These are phyloP conservation scores for Actinomortierella ambigua DNA, from an alignment of 371 early-diverging fungal genomes.

Conservation along the genomic window DNA sequence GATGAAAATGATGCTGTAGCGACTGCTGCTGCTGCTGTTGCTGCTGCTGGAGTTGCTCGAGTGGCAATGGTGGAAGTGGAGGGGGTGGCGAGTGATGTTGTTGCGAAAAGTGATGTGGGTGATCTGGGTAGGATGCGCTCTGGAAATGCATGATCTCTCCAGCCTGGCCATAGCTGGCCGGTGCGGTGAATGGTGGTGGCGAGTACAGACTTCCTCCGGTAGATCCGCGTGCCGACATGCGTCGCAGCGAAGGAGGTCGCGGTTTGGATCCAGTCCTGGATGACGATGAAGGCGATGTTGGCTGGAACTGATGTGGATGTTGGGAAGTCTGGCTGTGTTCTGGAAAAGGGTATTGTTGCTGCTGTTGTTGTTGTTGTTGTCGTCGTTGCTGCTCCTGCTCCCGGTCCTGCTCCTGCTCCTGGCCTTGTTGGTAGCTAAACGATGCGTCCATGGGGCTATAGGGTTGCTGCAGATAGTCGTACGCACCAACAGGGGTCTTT, in stretches of 20 bases:
- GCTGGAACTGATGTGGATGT: slow-evolving; percentile 3
- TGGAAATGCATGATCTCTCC: too few relatives aligned
- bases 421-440: slow-evolving; percentile 5
- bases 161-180: too few relatives aligned
- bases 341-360: slow-evolving; percentile 4
- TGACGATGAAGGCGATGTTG: neutral
- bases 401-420: slow-evolving; percentile 11
- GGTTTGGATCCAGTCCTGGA: neutral
- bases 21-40: too few relatives aligned
- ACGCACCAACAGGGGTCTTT: too few relatives aligned
- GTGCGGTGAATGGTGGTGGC: too few relatives aligned
- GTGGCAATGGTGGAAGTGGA: too few relatives aligned
- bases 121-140: too few relatives aligned
- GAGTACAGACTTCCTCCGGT: too few relatives aligned
- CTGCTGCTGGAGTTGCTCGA: too few relatives aligned
- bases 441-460: slow-evolving; percentile 1
- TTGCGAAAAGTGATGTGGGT: too few relatives aligned
- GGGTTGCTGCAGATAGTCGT: too few relatives aligned
- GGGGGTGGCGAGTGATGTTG: too few relatives aligned
- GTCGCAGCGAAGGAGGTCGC: slow-evolving; percentile 1
- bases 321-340: slow-evolving; percentile 2
- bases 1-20: neutral
- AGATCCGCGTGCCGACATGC: neutral
- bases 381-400: slow-evolving; percentile 10
- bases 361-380: slow-evolving; percentile 14